Evolutionary conservation across 176 grass and related monocot species (phyloP).

Genomic region (Phyllostachys edulis): DNA sequence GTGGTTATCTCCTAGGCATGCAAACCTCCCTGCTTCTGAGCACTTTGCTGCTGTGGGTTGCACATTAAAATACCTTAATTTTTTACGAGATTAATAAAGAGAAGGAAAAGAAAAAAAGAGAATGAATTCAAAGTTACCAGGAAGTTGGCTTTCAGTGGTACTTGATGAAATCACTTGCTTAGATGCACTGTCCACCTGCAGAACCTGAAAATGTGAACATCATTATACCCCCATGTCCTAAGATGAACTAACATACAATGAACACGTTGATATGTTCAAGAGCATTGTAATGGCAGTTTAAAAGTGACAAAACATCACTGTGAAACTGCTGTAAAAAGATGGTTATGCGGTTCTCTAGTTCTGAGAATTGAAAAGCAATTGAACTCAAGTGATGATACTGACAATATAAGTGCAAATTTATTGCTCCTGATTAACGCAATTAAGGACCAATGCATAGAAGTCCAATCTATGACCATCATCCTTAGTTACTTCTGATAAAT

Average conservation of each 20-base stretch:
- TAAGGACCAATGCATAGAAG: neutral
- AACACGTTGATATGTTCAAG: neutral
- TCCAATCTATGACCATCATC: neutral
- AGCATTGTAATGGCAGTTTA: neutral
- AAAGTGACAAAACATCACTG: neutral
- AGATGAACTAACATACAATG: neutral
- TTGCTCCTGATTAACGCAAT: neutral
- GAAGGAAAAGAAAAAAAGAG: neutral
- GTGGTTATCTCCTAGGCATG: neutral
- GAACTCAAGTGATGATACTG: neutral
- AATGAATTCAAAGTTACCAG: neutral
- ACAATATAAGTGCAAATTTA: neutral
- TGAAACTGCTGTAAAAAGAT: neutral
- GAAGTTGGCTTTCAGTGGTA: conserved; percentile 21
- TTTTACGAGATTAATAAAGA: neutral
- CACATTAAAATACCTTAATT: neutral
- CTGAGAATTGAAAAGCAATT: neutral
- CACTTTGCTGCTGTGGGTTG: neutral
- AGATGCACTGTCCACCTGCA: conserved; percentile 14
- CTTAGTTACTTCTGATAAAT: neutral
- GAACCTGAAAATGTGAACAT: conserved; percentile 30
- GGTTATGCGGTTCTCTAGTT: neutral
- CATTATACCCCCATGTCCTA: neutral
- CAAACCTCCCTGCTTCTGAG: neutral
- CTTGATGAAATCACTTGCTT: conserved; percentile 16